Evolutionary conservation across 2,329 filamentous ascomycete genomes (phyloP).

Genomic region (Microthyrium microscopicum): DNA sequence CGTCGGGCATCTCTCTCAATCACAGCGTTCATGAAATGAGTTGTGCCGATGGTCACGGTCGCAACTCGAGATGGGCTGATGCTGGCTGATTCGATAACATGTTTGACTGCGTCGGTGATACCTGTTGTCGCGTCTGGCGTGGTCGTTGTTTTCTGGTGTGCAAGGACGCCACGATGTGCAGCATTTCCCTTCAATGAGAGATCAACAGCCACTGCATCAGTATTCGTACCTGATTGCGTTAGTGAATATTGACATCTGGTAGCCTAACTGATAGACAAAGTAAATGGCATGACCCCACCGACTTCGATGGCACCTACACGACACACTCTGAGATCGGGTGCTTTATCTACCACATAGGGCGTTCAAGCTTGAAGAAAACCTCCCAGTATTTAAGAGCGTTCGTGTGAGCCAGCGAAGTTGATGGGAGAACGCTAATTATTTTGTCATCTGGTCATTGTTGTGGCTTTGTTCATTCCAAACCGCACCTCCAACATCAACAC

Average conservation of each 20-base stretch:
- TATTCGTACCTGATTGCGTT: conserved; percentile 15
- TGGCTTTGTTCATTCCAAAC: not conserved
- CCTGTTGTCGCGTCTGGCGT: conserved; percentile 21
- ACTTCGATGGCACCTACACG: too few relatives aligned
- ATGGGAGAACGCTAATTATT: not conserved
- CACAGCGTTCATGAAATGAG: conserved; percentile 35
- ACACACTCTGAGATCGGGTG: too few relatives aligned
- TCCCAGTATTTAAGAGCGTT: too few relatives aligned
- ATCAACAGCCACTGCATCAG: conserved; percentile 18
- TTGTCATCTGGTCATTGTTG: not conserved
- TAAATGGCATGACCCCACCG: too few relatives aligned
- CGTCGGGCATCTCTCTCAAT: conserved; percentile 32
- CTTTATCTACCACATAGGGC: too few relatives aligned
- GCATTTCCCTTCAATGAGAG: conserved; percentile 14
- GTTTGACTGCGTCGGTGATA: conserved; percentile 18
- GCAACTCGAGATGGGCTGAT: conserved; percentile 19
- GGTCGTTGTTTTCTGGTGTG: conserved; percentile 21
- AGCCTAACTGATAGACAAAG: too few relatives aligned
- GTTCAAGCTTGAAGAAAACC: too few relatives aligned
- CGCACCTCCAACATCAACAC: conserved; percentile 27
- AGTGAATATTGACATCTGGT: conserved; percentile 2
- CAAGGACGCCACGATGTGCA: conserved; percentile 14
- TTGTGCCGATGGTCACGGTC: conserved; percentile 35
- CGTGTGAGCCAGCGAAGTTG: too few relatives aligned
- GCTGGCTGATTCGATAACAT: conserved; percentile 18